These are phyloP conservation scores for Sugiyamaella sp. DNA, from an alignment of 1,139 yeast species.

Conservation along the genomic window DNA sequence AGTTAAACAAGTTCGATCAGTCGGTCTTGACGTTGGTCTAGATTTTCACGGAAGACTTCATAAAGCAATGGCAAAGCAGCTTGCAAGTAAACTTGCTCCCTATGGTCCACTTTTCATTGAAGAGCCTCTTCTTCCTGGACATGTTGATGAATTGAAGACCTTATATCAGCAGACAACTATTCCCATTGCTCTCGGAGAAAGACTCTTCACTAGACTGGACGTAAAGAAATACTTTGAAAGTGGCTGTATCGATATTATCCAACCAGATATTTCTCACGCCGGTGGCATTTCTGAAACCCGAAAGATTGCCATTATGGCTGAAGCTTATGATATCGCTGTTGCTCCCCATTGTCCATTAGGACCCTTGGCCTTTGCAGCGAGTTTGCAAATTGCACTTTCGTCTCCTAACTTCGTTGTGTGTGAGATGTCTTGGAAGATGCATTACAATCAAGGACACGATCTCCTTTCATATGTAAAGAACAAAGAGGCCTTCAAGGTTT, in stretches of 20 bases:
- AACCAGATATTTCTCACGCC: slow-evolving; percentile 40
- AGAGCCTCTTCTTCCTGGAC: slow-evolving; percentile 41
- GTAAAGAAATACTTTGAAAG: slow-evolving; percentile 38
- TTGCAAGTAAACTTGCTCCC: slow-evolving; percentile 37
- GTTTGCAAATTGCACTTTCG: slow-evolving; percentile 37
- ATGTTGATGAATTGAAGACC: slow-evolving; percentile 37
- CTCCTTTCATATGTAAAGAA: slow-evolving; percentile 36
- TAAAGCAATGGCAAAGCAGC: slow-evolving; percentile 40
- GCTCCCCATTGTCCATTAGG: slow-evolving; percentile 44
- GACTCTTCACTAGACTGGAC: slow-evolving; percentile 39
- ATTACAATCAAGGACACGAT: slow-evolving; percentile 37
- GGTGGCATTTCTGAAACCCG: slow-evolving; percentile 41
- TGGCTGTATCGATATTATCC: slow-evolving; percentile 39
- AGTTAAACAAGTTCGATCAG: slow-evolving; percentile 33
- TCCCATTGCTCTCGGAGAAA: slow-evolving; percentile 41
- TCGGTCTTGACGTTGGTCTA: slow-evolving; percentile 39
- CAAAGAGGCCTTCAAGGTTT: slow-evolving; percentile 34
- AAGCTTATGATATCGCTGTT: slow-evolving; percentile 40
- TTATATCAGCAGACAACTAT: slow-evolving; percentile 36
- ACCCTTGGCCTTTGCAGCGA: slow-evolving; percentile 41
- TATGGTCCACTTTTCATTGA: slow-evolving; percentile 40
- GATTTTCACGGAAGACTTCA: slow-evolving; percentile 41
- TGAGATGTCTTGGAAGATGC: slow-evolving; percentile 40
- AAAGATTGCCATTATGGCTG: slow-evolving; percentile 40
- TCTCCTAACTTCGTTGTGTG: slow-evolving; percentile 38